Base-by-base conservation (phyloP, 2,329 filamentous ascomycete species). In the Ascochyta viciae-villosae region DNA sequence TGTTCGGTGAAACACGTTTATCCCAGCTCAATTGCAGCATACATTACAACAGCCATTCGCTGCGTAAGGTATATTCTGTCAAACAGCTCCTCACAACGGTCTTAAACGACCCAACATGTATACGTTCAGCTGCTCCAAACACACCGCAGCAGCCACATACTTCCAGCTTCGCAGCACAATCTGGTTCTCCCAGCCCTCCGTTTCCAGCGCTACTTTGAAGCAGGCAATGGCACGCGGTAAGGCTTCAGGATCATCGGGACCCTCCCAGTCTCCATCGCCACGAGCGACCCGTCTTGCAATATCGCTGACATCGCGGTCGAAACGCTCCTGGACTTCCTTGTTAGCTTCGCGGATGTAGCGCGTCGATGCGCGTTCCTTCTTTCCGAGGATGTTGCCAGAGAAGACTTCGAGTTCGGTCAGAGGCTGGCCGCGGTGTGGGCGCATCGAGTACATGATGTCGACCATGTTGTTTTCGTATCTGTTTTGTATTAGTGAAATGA, bases 301-400 rank as follows among this genome's bases (percentile, higher is more conserved):
- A 15, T 77, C 75, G 43, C 77, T 78, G 1, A 78, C 72, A 39
- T 83, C 75, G 2, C 71, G 67, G 31, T 78, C 70, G 60, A 78
- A 78, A 6, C 75, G 75, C 45, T 77, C 74, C 27, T 74, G 71
- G 61, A 80, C 75, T 26, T 70, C 68, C 22, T 55, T 59, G 41
- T 71, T 72, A 26, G 66, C 65, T 40, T 75, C 68, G 27, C 65
- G 65, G 12, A 67, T 64, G 35, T 61, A 62, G 16, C 68, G 72
- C 41, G 66, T 72, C 1, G 71, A 66, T 6, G 75, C 74, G 6
- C 74, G 69, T 4, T 76, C 78, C 9, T 76, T 77, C 55, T 80
- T 81, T 47, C 82, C 83, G 22, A 87, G 76, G 58, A 87, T 85
- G 47, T 78, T 82, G 26, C 85, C 85, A 27, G 81, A 78, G 66